Percentiles rank a stretch among this genome's conserved stretches.
Evolutionary conservation across 2,329 filamentous ascomycete genomes (phyloP).

Genomic region (Aureobasidium sp.): DNA sequence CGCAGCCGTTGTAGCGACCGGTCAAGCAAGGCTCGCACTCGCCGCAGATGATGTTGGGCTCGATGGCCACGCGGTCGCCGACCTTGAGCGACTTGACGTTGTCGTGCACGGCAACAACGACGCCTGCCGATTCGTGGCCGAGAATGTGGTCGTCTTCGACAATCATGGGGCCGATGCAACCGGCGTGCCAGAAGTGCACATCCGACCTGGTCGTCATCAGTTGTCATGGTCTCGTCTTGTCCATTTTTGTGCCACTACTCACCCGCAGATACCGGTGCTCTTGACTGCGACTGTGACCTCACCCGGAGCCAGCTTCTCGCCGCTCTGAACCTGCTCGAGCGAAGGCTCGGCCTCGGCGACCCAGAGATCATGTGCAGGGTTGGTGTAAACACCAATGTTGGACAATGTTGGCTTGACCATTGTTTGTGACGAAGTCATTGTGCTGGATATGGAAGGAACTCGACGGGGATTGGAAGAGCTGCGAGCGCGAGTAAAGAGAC

Average conservation of each 20-base stretch:
- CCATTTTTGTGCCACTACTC: constrained; percentile 26
- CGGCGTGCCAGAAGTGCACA: constrained; percentile 95
- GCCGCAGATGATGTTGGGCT: constrained; percentile 90
- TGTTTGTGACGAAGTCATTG: constrained; percentile 16
- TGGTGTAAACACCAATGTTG: constrained; percentile 95
- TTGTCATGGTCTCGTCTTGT: background rate
- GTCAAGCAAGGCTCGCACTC: constrained; percentile 85
- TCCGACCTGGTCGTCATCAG: constrained; percentile 61
- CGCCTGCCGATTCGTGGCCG: constrained; percentile 87
- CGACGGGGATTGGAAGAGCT: background rate
- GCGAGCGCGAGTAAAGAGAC: background rate
- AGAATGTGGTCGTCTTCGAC: constrained; percentile 84
- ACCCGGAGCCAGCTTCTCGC: constrained; percentile 64
- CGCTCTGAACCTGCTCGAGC: constrained; percentile 63
- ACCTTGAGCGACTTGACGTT: constrained; percentile 71
- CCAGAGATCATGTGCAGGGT: constrained; percentile 88
- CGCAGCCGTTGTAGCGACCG: constrained; percentile 92
- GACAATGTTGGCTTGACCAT: constrained; percentile 49
- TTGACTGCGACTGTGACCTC: constrained; percentile 85
- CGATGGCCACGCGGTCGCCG: constrained; percentile 87
- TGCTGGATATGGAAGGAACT: background rate
- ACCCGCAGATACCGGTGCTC: constrained; percentile 95
- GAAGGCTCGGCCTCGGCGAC: constrained; percentile 71
- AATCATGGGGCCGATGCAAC: constrained; percentile 93
- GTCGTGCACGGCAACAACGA: constrained; percentile 70